These are phyloP conservation scores for Penicillium canescens DNA, from an alignment of 495 filamentous ascomycete genomes.

Conservation along the genomic window DNA sequence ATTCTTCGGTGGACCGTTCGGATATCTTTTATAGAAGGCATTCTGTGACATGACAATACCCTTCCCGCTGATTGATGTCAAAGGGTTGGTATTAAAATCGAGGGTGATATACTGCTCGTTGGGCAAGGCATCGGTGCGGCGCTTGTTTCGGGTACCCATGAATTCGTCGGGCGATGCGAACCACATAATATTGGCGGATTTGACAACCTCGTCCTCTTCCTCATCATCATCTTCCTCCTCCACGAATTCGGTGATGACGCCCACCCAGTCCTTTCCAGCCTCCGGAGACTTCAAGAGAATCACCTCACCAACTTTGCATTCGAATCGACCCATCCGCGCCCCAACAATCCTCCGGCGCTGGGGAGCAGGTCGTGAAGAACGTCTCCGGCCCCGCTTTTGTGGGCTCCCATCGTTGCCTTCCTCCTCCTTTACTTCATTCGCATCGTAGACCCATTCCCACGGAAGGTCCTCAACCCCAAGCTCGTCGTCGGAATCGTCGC, in stretches of 20 bases:
- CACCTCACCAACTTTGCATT: slow-evolving; percentile 77
- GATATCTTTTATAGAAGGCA: slow-evolving; percentile 66
- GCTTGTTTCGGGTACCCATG: slow-evolving; percentile 70
- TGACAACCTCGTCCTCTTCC: slow-evolving; percentile 47
- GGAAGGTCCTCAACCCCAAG: slow-evolving; percentile 79
- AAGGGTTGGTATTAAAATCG: slow-evolving; percentile 77
- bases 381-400: slow-evolving; percentile 31
- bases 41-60: slow-evolving; percentile 74
- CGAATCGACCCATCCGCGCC: slow-evolving; percentile 82
- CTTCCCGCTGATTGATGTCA: slow-evolving; percentile 89
- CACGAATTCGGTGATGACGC: slow-evolving; percentile 77
- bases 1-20: slow-evolving; percentile 71
- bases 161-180: slow-evolving; percentile 91
- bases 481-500: slow-evolving; percentile 92
- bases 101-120: slow-evolving; percentile 93
- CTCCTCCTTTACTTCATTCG: slow-evolving; percentile 25
- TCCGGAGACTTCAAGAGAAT: slow-evolving; percentile 85
- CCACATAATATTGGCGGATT: slow-evolving; percentile 82
- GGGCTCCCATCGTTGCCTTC: slow-evolving; percentile 21
- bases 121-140: slow-evolving; percentile 75
- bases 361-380: slow-evolving; percentile 30
- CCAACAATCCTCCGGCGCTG: slow-evolving; percentile 62
- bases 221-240: slow-evolving; percentile 66
- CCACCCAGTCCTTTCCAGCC: slow-evolving; percentile 83
- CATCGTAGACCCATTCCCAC: slow-evolving; percentile 90